Percentiles rank a stretch among this genome's conserved stretches.
These are phyloP conservation scores for Mycena vulgaris DNA, from an alignment of 768 basidiomycete genomes.

Conservation along the genomic window DNA sequence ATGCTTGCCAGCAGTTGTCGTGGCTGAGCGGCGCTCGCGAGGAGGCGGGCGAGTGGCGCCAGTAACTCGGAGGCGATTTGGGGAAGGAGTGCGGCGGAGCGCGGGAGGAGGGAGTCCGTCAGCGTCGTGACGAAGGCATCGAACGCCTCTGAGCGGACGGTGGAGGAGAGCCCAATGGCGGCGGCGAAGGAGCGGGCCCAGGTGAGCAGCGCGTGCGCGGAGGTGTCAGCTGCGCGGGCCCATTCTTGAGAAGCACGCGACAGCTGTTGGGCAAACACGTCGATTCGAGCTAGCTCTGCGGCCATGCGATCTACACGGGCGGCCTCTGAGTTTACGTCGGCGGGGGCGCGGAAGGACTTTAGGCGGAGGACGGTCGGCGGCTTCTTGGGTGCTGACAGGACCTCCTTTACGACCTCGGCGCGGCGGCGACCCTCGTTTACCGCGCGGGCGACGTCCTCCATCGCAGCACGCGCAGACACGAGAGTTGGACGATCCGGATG, in stretches of 20 bases:
- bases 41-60: constrained; percentile 69
- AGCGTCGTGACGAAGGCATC: constrained; percentile 79
- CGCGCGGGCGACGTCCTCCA: constrained; percentile 81
- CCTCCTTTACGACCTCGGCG: constrained; percentile 85
- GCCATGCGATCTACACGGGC: constrained; percentile 70
- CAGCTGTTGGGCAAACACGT: constrained; percentile 73
- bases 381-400: constrained; percentile 65
- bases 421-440: constrained; percentile 86
- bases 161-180: constrained; percentile 73
- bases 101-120: constrained; percentile 65
- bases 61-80: constrained; percentile 54
- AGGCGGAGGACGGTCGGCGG: constrained; percentile 48
- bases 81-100: constrained; percentile 57
- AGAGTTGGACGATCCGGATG: constrained; percentile 79
- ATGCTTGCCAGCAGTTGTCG: constrained; percentile 79
- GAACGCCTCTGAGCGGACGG: constrained; percentile 71
- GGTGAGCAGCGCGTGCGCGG: constrained; percentile 64
- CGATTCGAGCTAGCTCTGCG: constrained; percentile 68
- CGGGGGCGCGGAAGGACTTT: constrained; percentile 38
- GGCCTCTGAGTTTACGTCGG: constrained; percentile 58
- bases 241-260: constrained; percentile 77
- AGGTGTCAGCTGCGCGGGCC: constrained; percentile 65
- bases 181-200: constrained; percentile 80
- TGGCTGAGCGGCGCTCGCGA: constrained; percentile 74
- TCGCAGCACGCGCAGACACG: constrained; percentile 64